phyloP scores from a whole-genome alignment of 352 stramenopile species.

The Thalassiosira mediterranea region DNA sequence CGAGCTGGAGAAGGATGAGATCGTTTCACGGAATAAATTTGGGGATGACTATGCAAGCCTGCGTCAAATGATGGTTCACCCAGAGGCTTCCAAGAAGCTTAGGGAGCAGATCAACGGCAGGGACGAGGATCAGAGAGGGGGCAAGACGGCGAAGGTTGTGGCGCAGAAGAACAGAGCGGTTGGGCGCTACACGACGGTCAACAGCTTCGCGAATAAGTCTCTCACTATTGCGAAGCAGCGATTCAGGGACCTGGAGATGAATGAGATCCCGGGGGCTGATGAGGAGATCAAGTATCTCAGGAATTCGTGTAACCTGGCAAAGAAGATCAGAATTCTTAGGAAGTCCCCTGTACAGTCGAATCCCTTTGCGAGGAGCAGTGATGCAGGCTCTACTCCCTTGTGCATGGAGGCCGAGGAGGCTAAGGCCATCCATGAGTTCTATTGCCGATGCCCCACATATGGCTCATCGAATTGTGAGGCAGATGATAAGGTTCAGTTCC shows the following conservation, averaged over 20 bases:
- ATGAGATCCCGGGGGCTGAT: slow-evolving; percentile 5
- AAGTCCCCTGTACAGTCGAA: slow-evolving; percentile 8
- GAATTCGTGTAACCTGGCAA: slow-evolving; percentile 13
- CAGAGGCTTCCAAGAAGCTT: slow-evolving; percentile 37
- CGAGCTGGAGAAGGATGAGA: slow-evolving; percentile 67
- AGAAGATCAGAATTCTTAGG: slow-evolving; percentile 20
- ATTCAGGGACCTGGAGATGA: slow-evolving; percentile 6
- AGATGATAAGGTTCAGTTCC: slow-evolving; percentile 6
- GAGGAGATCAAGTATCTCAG: slow-evolving; percentile 1
- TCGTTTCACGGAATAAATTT: slow-evolving; percentile 15
- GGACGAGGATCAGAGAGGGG: slow-evolving; percentile 20
- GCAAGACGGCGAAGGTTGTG: slow-evolving; percentile 1
- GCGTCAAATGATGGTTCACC: slow-evolving; percentile 43
- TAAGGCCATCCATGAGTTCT: slow-evolving; percentile 26
- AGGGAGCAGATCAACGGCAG: slow-evolving; percentile 39
- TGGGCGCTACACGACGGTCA: slow-evolving; percentile 24
- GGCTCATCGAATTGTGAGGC: background rate
- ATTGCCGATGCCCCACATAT: slow-evolving; percentile 18
- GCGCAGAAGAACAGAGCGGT: slow-evolving; percentile 38
- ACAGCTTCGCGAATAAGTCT: slow-evolving; percentile 33
- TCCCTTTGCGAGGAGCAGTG: slow-evolving; percentile 20
- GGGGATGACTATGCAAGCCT: slow-evolving; percentile 17
- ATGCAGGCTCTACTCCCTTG: background rate
- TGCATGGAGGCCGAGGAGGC: slow-evolving; percentile 15
- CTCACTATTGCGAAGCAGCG: slow-evolving; percentile 10